Evolutionary conservation across 495 filamentous ascomycete species (phyloP), one percentile per base, ranked within the genome.

Genomic region (Penicillium silybi): DNA sequence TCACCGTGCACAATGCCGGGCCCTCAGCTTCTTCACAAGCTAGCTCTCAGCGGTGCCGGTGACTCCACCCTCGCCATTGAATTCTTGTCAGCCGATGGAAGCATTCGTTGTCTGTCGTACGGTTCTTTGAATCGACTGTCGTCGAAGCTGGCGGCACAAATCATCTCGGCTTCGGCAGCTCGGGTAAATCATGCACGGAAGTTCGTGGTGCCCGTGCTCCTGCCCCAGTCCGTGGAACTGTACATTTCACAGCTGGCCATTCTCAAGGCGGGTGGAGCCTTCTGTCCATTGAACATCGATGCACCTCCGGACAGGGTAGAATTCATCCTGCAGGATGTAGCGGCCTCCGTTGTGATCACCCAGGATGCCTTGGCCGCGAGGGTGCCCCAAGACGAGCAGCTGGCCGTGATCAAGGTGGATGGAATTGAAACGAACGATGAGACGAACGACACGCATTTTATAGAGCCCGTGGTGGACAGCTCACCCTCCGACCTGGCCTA

Each of bases 251-350:
- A 85, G 41, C 62, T 95, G 5, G 89, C 83, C 1, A 83, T 89
- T 42, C 74, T 93, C 11, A 89, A 88, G 57, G 81, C 84, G 6
- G 90, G 90, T 0, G 86, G 74, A 6, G 87, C 89, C 6, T 93
- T 95, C 55, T 92, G 89, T 45, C 88, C 90, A 0, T 69, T 95
- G 34, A 80, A 83, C 47, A 71, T 84, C 13, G 88, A 92, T 57
- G 78, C 84, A 6, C 90, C 90, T 3, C 57, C 64, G 23, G 87
- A 93, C 34, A 75, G 90, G 16, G 76, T 92, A 16, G 77, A 75
- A 34, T 92, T 93, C 64, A 87, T 93, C 35, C 56, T 87, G 3
- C 60, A 76, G 16, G 88, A 95, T 69, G 80, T 90, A 34, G 61
- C 65, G 9, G 83, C 85, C 6, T 67, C 66, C 8, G 60, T 85